Conservation (phyloP, 768 basidiomycete species). For the Hemileccinum rubropunctum region DNA sequence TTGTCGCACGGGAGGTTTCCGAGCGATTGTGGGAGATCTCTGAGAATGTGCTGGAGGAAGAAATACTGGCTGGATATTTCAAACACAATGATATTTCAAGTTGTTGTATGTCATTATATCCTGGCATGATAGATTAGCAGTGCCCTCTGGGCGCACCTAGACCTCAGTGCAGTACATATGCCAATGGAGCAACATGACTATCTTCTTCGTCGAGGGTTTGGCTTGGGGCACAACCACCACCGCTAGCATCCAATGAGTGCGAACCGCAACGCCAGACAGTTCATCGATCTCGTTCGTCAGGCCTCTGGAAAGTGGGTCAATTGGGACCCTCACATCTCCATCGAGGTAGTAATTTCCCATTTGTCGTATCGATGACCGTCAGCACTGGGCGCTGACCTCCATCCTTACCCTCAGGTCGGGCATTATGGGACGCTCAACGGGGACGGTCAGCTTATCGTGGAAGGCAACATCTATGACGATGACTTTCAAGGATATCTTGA, state of each 20-base stretch:
- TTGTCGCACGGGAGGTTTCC: constrained; percentile 15
- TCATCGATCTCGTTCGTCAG: constrained; percentile 26
- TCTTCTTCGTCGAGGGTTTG: too few relatives aligned
- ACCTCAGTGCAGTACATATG: too few relatives aligned
- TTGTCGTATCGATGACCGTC: not conserved
- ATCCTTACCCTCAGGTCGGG: constrained; percentile 20
- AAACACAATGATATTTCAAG: too few relatives aligned
- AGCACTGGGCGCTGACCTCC: not conserved
- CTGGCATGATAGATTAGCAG: too few relatives aligned
- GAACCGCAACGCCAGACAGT: constrained; percentile 22
- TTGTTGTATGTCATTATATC: too few relatives aligned
- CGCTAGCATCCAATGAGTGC: not conserved
- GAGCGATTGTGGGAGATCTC: constrained; percentile 7
- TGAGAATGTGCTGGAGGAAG: not conserved
- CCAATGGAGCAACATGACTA: too few relatives aligned
- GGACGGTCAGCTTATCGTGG: constrained; percentile 3
- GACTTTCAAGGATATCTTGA: constrained; percentile 5
- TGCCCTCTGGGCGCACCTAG: too few relatives aligned
- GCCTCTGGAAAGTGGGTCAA: constrained; percentile 30
- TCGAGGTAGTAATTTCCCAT: constrained; percentile 14
- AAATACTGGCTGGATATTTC: too few relatives aligned
- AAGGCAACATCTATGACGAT: constrained; percentile 28
- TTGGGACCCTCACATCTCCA: constrained; percentile 31
- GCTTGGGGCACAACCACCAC: too few relatives aligned
- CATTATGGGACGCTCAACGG: constrained; percentile 27